Evolutionary conservation across 2,329 filamentous ascomycete species (phyloP).

Genomic region (Drechmeria coniospora): DNA sequence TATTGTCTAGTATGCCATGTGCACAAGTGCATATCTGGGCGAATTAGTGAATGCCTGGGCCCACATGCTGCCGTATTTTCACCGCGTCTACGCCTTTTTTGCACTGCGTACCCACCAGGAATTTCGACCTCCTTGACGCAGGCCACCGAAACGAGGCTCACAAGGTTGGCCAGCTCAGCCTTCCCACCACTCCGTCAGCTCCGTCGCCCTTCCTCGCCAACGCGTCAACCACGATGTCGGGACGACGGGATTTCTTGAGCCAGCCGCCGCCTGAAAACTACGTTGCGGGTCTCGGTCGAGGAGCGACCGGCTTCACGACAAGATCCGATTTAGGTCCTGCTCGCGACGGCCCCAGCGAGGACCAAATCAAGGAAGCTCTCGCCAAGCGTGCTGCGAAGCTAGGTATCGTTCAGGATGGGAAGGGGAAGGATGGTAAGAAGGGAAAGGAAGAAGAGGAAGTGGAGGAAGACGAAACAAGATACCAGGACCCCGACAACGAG

Average conservation of each 20-base stretch:
- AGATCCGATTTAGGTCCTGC: constrained; percentile 92
- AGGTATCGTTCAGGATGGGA: constrained; percentile 53
- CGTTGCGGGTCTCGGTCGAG: constrained; percentile 91
- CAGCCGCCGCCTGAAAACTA: constrained; percentile 78
- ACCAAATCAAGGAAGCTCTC: constrained; percentile 95
- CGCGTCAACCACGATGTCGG: constrained; percentile 27
- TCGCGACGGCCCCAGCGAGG: constrained; percentile 86
- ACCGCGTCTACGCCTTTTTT: constrained; percentile 1
- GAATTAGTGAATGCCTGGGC: too few species aligned
- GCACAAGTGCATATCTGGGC: too few species aligned
- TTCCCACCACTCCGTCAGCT: constrained; percentile 2
- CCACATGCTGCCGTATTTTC: not conserved
- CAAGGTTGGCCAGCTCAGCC: too few species aligned
- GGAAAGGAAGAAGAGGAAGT: constrained; percentile 59
- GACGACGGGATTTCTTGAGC: constrained; percentile 71
- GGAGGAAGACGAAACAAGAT: constrained; percentile 64
- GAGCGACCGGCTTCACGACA: constrained; percentile 95
- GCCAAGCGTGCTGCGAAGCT: constrained; percentile 83
- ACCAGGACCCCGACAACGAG: constrained; percentile 94
- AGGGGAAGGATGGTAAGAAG: constrained; percentile 58
- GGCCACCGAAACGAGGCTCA: too few species aligned
- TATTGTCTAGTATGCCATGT: too few species aligned
- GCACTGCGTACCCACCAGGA: too few species aligned
- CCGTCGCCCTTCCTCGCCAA: too few species aligned
- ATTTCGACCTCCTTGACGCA: not conserved